Conservation (phyloP, 495 filamentous ascomycete species). For the Podospora fimiseda region DNA sequence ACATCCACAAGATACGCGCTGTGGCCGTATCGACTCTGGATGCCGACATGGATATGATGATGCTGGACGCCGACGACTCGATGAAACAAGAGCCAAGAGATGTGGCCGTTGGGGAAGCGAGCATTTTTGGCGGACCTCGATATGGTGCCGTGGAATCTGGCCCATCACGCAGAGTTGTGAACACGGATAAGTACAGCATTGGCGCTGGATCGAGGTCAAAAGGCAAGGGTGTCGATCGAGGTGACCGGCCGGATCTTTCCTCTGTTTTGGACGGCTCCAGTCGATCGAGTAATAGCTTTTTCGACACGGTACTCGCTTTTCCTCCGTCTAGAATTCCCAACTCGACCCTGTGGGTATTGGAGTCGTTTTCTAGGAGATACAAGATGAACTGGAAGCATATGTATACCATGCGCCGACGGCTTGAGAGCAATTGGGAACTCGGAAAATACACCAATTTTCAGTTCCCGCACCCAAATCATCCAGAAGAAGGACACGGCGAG, state of each 20-base stretch:
- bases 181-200: conserved; percentile 16
- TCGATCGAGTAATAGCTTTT: conserved; percentile 2
- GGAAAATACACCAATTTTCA: conserved; percentile 81
- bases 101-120: conserved; percentile 22
- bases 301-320: conserved; percentile 10
- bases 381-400: conserved; percentile 77
- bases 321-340: conserved; percentile 21
- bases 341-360: conserved; percentile 38
- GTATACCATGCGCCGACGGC: conserved; percentile 75
- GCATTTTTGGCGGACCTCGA: conserved; percentile 32
- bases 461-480: conserved; percentile 74
- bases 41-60: conserved; percentile 43
- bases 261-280: neutral
- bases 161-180: conserved; percentile 12
- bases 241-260: conserved; percentile 25
- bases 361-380: conserved; percentile 36
- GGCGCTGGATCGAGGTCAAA: conserved; percentile 10
- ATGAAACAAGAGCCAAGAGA: conserved; percentile 24
- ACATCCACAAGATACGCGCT: conserved; percentile 41
- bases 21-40: conserved; percentile 32
- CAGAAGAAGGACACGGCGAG: conserved; percentile 78
- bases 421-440: conserved; percentile 88
- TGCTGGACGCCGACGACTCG: conserved; percentile 31
- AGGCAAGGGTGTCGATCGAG: conserved; percentile 22
- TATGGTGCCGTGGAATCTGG: conserved; percentile 1